A percentile compares a stretch with the other conserved stretches of the same genome.
These are phyloP conservation scores for Clarireedia sp. DNA, from an alignment of 2,329 filamentous ascomycete genomes.

Conservation along the genomic window DNA sequence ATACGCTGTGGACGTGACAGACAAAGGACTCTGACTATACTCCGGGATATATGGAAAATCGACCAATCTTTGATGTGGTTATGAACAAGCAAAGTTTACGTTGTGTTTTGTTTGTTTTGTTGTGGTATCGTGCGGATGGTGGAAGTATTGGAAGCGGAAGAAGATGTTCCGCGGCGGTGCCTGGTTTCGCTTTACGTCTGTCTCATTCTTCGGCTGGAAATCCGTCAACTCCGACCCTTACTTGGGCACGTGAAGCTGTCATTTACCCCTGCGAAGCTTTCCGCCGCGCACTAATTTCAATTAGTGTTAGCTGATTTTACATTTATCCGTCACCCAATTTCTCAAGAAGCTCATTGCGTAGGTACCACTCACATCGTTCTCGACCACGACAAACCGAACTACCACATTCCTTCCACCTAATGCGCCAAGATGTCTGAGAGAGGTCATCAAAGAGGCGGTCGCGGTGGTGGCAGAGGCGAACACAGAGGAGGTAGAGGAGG, in stretches of 20 bases:
- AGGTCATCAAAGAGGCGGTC: constrained; percentile 15
- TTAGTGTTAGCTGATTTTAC: background rate
- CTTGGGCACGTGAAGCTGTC: background rate
- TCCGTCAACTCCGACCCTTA: background rate
- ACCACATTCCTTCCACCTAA: background rate
- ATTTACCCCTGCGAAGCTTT: background rate
- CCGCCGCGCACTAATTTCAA: background rate
- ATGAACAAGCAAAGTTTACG: background rate
- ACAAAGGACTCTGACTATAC: too few species aligned
- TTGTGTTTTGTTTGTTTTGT: background rate
- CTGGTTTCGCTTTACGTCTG: background rate
- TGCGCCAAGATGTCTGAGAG: constrained; percentile 16
- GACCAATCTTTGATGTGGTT: too few species aligned
- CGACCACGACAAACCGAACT: background rate
- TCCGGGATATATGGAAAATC: too few species aligned
- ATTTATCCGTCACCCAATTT: background rate
- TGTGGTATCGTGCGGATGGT: background rate
- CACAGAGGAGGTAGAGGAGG: constrained; percentile 21
- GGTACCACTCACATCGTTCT: background rate
- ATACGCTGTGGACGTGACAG: too few species aligned
- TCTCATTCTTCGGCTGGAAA: background rate
- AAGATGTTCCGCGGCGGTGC: background rate
- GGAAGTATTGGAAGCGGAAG: background rate
- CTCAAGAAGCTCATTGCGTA: background rate
- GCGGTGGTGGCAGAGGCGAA: constrained; percentile 13